Evolutionary conservation across 352 stramenopile species (phyloP).

Genomic region (Globisporangium takayamanum): DNA sequence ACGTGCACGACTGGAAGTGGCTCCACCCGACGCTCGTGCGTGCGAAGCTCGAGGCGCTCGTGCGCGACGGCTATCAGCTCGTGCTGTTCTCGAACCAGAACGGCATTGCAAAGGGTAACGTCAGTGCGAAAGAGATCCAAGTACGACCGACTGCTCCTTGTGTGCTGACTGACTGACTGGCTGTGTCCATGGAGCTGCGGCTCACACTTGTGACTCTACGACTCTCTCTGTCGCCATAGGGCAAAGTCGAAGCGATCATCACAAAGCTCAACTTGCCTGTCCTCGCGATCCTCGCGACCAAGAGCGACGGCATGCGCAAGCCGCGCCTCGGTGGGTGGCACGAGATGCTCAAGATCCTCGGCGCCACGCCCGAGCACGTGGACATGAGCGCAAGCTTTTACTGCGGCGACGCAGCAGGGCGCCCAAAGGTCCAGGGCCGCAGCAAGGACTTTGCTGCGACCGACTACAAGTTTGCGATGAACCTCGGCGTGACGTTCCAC

Average conservation of each 20-base stretch:
- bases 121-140: slow-evolving; percentile 48
- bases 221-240: slow-evolving; percentile 16
- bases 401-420: slow-evolving; percentile 74
- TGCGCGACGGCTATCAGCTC: slow-evolving; percentile 40
- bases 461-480: slow-evolving; percentile 88
- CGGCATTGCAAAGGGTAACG: slow-evolving; percentile 72
- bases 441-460: slow-evolving; percentile 80
- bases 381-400: slow-evolving; percentile 67
- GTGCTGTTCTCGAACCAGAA: slow-evolving; percentile 85
- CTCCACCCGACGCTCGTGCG: slow-evolving; percentile 55
- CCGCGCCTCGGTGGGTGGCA: slow-evolving; percentile 64
- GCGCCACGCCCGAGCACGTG: slow-evolving; percentile 18
- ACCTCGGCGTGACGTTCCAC: slow-evolving; percentile 70
- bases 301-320: slow-evolving; percentile 75
- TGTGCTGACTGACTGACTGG: neutral
- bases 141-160: slow-evolving; percentile 14
- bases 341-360: slow-evolving; percentile 34
- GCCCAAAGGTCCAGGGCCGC: slow-evolving; percentile 56
- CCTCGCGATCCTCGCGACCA: slow-evolving; percentile 60
- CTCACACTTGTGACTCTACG: neutral
- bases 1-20: slow-evolving; percentile 69
- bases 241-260: slow-evolving; percentile 63
- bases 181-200: neutral
- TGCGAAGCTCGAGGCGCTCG: slow-evolving; percentile 43
- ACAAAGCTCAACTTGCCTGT: slow-evolving; percentile 58